Percentiles rank a stretch among this genome's conserved stretches.
These are phyloP conservation scores for Bromus sterilis DNA, from an alignment of 176 grass and related monocot species.

Conservation along the genomic window DNA sequence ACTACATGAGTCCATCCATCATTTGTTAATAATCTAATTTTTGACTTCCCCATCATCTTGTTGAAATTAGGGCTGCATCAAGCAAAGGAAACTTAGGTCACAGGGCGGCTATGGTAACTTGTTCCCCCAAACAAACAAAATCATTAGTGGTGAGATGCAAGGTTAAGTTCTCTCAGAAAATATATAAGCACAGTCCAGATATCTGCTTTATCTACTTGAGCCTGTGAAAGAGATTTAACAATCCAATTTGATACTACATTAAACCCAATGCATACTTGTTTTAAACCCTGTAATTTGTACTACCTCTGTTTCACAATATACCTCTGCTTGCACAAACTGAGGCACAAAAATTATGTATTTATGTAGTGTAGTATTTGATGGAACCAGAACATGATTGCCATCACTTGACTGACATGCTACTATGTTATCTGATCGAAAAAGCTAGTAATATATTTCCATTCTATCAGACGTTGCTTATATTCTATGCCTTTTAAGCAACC, in stretches of 20 bases:
- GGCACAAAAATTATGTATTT: no score
- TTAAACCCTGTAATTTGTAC: not conserved
- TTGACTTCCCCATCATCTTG: no score
- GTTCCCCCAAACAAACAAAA: not conserved
- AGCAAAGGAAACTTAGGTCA: not conserved
- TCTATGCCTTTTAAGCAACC: no score
- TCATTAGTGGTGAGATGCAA: not conserved
- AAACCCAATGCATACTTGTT: not conserved
- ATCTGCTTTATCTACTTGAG: not conserved
- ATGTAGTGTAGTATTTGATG: no score
- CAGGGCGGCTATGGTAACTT: not conserved
- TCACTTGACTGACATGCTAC: no score
- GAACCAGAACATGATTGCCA: no score
- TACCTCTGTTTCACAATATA: not conserved
- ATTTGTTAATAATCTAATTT: no score
- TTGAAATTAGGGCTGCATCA: not conserved
- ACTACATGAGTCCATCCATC: no score
- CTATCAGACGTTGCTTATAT: not conserved
- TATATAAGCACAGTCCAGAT: not conserved
- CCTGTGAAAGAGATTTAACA: not conserved
- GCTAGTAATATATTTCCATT: no score
- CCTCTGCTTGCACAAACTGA: no score
- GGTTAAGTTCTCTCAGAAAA: not conserved
- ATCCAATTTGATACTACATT: no score
- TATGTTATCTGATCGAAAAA: no score